Percentiles rank a stretch among this genome's conserved stretches.
phyloP scores from a whole-genome alignment of 2,329 filamentous ascomycete species.

The Pseudogymnoascus sp. region DNA sequence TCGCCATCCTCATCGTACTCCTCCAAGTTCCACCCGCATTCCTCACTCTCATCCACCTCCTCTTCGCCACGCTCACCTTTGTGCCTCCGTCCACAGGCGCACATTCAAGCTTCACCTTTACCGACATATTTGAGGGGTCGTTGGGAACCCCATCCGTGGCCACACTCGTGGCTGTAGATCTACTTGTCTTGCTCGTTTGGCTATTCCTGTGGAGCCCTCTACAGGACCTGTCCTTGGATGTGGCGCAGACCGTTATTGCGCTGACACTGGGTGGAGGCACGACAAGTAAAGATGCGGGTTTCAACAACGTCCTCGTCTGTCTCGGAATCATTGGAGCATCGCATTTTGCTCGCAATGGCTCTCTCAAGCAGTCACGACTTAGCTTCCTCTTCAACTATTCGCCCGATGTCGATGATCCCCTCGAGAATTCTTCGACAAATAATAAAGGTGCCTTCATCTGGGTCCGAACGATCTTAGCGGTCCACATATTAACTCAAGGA shows the following conservation, averaged over 20 bases:
- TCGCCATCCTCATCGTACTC: slow-evolving; percentile 92
- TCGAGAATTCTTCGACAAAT: slow-evolving; percentile 35
- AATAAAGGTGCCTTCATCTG: slow-evolving; percentile 55
- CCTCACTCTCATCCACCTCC: slow-evolving; percentile 79
- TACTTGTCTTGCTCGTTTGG: slow-evolving; percentile 77
- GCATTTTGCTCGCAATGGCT: slow-evolving; percentile 25
- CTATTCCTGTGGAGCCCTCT: slow-evolving; percentile 80
- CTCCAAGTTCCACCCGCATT: slow-evolving; percentile 86
- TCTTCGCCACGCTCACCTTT: slow-evolving; percentile 89
- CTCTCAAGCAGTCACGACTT: slow-evolving; percentile 25
- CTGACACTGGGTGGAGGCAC: slow-evolving; percentile 81
- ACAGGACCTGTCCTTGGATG: slow-evolving; percentile 80
- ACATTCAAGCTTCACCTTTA: slow-evolving; percentile 63
- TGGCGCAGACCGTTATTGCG: slow-evolving; percentile 89
- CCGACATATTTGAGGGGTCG: slow-evolving; percentile 84
- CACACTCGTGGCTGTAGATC: slow-evolving; percentile 77
- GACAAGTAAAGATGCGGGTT: slow-evolving; percentile 58
- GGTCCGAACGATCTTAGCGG: slow-evolving; percentile 61
- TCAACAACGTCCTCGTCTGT: slow-evolving; percentile 65
- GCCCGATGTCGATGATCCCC: slow-evolving; percentile 37
- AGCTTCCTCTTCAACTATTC: slow-evolving; percentile 22
- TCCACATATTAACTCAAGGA: slow-evolving; percentile 69
- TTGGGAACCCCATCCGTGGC: slow-evolving; percentile 79
- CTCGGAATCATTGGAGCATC: slow-evolving; percentile 52
- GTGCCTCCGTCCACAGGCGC: slow-evolving; percentile 77